These are phyloP conservation scores for Colletotrichum eremochloae DNA, from an alignment of 2,329 filamentous ascomycete species.

Conservation along the genomic window DNA sequence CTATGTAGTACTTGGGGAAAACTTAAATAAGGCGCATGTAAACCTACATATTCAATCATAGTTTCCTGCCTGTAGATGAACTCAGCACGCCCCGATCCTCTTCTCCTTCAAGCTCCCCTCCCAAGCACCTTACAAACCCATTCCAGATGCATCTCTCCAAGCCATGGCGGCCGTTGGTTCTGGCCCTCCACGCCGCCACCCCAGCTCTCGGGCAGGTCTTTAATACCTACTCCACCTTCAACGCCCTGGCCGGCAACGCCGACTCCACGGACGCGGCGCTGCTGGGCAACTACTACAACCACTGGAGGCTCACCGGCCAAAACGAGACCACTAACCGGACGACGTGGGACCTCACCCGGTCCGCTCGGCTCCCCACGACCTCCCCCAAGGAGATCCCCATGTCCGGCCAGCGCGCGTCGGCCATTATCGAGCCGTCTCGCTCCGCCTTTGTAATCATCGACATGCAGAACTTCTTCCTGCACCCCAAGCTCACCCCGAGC, in stretches of 20 bases:
- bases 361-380: background rate
- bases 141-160: background rate
- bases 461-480: constrained; percentile 2
- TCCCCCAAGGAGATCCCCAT: background rate
- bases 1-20: background rate
- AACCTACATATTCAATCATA: background rate
- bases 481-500: background rate
- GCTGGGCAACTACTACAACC: background rate
- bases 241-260: background rate
- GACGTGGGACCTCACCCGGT: background rate
- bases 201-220: background rate
- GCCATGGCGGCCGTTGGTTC: background rate
- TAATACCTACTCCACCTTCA: background rate
- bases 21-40: background rate
- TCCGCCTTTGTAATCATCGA: background rate
- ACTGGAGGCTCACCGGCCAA: background rate
- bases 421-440: background rate
- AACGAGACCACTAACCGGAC: background rate
- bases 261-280: background rate
- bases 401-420: background rate
- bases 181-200: background rate
- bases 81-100: background rate
- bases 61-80: background rate
- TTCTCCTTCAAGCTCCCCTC: background rate
- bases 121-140: background rate